A percentile compares a stretch with the other conserved stretches of the same genome.
phyloP scores from a whole-genome alignment of 2,329 filamentous ascomycete species.

The Conoideocrella luteorostrata region DNA sequence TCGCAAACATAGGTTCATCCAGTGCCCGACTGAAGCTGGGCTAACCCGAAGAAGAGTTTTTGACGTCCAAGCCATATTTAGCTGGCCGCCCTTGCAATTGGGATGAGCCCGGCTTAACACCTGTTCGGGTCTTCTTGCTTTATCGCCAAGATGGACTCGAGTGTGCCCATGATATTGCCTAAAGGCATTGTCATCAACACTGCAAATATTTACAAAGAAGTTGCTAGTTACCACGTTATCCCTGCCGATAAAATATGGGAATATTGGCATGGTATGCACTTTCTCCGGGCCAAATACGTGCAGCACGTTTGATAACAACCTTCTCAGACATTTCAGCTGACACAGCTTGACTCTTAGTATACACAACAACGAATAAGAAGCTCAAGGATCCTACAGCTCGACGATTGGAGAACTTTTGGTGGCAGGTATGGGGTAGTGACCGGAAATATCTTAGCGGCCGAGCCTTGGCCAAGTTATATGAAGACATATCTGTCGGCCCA shows the following conservation, averaged over 20 bases:
- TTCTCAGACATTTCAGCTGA: neutral
- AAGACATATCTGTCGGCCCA: constrained; percentile 51
- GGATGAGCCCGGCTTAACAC: neutral
- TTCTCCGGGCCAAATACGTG: neutral
- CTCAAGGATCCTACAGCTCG: constrained; percentile 56
- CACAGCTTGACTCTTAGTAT: constrained; percentile 35
- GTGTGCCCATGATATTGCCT: constrained; percentile 42
- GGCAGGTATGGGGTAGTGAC: constrained; percentile 58
- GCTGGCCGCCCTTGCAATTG: neutral
- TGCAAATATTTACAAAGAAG: constrained; percentile 44
- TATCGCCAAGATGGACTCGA: constrained; percentile 28
- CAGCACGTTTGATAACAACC: neutral
- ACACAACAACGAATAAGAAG: constrained; percentile 52
- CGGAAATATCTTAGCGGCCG: constrained; percentile 45
- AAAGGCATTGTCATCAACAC: constrained; percentile 53
- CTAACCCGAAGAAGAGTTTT: neutral
- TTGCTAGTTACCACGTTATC: constrained; percentile 44
- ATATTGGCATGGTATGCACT: constrained; percentile 49
- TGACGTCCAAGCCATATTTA: neutral
- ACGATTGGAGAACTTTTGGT: constrained; percentile 60
- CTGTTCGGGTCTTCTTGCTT: neutral
- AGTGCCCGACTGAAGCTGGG: neutral
- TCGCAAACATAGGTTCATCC: constrained; percentile 1
- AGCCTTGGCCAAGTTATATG: constrained; percentile 48
- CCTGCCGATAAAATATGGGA: constrained; percentile 47